These are phyloP conservation scores for Alternaria sp. DNA, from an alignment of 2,329 filamentous ascomycete species.

Conservation along the genomic window DNA sequence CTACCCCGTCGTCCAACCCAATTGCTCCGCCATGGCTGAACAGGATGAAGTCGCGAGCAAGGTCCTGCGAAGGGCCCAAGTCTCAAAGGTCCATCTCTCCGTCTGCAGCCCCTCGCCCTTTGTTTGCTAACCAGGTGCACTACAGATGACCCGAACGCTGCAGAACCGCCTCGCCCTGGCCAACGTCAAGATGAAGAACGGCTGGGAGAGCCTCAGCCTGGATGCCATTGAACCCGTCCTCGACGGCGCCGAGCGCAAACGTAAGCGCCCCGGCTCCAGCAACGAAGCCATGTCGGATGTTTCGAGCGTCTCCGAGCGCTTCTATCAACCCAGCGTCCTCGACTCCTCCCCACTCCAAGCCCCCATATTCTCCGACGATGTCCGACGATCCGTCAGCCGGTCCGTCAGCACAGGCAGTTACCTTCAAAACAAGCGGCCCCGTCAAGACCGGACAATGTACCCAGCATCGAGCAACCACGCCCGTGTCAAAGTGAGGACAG, in stretches of 20 bases:
- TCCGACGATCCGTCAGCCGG: slow-evolving; percentile 64
- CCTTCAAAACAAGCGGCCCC: slow-evolving; percentile 47
- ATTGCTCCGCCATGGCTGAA: slow-evolving; percentile 40
- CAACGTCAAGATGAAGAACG: slow-evolving; percentile 96
- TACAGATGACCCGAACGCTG: slow-evolving; percentile 87
- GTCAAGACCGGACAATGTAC: slow-evolving; percentile 41
- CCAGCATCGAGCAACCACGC: slow-evolving; percentile 64
- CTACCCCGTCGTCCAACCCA: slow-evolving; percentile 2
- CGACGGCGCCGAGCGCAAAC: slow-evolving; percentile 74
- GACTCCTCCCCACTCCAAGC: slow-evolving; percentile 87
- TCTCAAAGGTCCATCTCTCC: slow-evolving; percentile 48
- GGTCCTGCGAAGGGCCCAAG: slow-evolving; percentile 52
- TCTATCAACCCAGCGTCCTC: slow-evolving; percentile 70
- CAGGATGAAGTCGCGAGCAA: slow-evolving; percentile 52
- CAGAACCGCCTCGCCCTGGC: slow-evolving; percentile 94
- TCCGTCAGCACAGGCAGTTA: slow-evolving; percentile 59
- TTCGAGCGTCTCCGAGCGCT: slow-evolving; percentile 79
- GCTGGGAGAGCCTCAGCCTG: slow-evolving; percentile 88
- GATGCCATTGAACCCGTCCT: slow-evolving; percentile 85
- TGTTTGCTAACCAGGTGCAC: slow-evolving; percentile 31
- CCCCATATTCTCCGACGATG: slow-evolving; percentile 82
- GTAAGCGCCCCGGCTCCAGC: slow-evolving; percentile 68
- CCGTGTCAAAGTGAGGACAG: slow-evolving; percentile 69
- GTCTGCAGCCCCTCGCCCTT: slow-evolving; percentile 20
- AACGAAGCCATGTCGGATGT: slow-evolving; percentile 85